Evolutionary conservation across 23 red algal genomes (phyloP).

Genomic region (Chondrus crispus): DNA sequence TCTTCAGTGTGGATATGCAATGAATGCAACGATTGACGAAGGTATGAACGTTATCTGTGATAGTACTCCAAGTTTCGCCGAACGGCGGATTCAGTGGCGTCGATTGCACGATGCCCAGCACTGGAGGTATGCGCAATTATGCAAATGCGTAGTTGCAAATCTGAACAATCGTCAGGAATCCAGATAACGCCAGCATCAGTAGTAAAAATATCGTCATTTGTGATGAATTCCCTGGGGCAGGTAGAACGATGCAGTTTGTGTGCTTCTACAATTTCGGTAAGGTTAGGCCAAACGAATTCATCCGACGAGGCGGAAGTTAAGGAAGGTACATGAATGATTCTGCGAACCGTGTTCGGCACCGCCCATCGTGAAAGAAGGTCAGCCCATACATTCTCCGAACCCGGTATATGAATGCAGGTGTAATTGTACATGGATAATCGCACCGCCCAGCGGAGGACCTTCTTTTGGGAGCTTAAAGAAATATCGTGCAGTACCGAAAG

Average conservation of each 20-base stretch:
- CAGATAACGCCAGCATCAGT: neutral
- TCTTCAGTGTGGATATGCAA: neutral
- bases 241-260: neutral
- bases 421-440: neutral
- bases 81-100: neutral
- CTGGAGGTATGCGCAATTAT: constrained; percentile 21
- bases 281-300: neutral
- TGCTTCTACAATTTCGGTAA: neutral
- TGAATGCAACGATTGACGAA: constrained; percentile 24
- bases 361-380: constrained; percentile 25
- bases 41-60: neutral
- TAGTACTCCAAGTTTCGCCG: neutral
- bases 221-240: neutral
- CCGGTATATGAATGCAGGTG: neutral
- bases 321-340: neutral
- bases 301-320: neutral
- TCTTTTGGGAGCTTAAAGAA: neutral
- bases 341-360: neutral
- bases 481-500: neutral
- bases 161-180: neutral
- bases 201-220: neutral
- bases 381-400: constrained; percentile 6
- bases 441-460: constrained; percentile 17
- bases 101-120: neutral
- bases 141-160: neutral